Conservation (phyloP, 768 basidiomycete species). For the Rhizopogon vulgaris region DNA sequence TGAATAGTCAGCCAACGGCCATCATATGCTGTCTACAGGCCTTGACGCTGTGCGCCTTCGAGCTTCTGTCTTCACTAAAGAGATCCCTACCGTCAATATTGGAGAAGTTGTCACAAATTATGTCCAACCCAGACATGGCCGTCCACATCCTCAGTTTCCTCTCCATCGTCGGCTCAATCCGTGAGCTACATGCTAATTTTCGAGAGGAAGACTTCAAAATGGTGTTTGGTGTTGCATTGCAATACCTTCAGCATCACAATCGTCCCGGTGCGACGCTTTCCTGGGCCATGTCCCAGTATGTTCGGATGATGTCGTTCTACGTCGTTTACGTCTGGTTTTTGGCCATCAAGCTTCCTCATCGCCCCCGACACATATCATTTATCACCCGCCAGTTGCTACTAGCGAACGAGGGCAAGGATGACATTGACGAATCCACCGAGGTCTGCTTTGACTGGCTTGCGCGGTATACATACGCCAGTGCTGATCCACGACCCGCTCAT, state of each 20-base stretch:
- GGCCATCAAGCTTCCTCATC: constrained; percentile 74
- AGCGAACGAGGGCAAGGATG: constrained; percentile 69
- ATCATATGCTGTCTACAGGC: constrained; percentile 91
- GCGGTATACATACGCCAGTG: constrained; percentile 89
- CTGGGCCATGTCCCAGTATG: constrained; percentile 87
- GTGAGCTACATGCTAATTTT: constrained; percentile 79
- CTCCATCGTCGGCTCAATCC: constrained; percentile 77
- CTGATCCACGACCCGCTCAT: constrained; percentile 82
- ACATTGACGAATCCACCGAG: constrained; percentile 85
- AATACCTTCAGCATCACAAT: constrained; percentile 91
- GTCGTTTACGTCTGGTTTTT: constrained; percentile 95
- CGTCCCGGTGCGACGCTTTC: constrained; percentile 57
- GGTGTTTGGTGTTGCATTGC: constrained; percentile 90
- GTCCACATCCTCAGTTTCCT: constrained; percentile 96
- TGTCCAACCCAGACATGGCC: constrained; percentile 88
- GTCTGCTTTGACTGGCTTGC: constrained; percentile 98
- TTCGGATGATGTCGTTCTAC: constrained; percentile 83
- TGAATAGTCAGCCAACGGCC: constrained; percentile 64
- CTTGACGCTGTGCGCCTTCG: constrained; percentile 81
- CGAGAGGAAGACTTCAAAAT: constrained; percentile 87
- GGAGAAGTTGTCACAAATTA: constrained; percentile 86
- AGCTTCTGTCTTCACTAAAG: constrained; percentile 76
- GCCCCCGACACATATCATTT: constrained; percentile 75
- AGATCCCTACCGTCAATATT: constrained; percentile 75
- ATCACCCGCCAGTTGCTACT: constrained; percentile 83